These are phyloP conservation scores for Fusarium albidum DNA, from an alignment of 2,329 filamentous ascomycete species.

Conservation along the genomic window DNA sequence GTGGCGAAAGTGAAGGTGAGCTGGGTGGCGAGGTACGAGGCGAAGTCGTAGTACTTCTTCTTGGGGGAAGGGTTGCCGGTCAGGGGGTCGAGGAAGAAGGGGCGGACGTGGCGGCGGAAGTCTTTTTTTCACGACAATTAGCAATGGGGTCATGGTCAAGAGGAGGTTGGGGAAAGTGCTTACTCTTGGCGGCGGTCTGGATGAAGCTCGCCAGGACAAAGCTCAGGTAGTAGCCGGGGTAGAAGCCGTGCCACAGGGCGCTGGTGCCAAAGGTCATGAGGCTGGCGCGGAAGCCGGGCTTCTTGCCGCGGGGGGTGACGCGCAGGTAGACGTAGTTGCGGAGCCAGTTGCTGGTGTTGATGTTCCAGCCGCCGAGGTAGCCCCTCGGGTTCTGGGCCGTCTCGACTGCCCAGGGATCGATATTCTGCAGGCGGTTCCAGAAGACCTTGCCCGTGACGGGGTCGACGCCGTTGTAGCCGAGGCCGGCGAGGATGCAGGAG, in stretches of 20 bases:
- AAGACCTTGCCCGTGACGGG: constrained; percentile 82
- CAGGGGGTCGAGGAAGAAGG: constrained; percentile 87
- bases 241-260: constrained; percentile 98
- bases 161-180: constrained; percentile 45
- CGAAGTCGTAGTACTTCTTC: constrained; percentile 88
- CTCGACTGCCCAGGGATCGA: constrained; percentile 86
- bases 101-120: constrained; percentile 86
- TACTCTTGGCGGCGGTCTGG: constrained; percentile 94
- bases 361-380: constrained; percentile 95
- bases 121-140: constrained; percentile 69
- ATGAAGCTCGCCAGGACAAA: constrained; percentile 91
- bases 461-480: constrained; percentile 95
- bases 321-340: constrained; percentile 95
- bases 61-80: constrained; percentile 71
- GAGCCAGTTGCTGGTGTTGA: constrained; percentile 97
- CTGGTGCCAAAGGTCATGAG: constrained; percentile 94
- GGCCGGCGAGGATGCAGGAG: constrained; percentile 89
- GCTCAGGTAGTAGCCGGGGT: constrained; percentile 92
- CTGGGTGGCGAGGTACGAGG: constrained; percentile 80
- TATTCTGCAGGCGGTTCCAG: constrained; percentile 90
- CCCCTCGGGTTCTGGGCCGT: constrained; percentile 91
- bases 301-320: constrained; percentile 93
- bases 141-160: background rate
- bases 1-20: constrained; percentile 83
- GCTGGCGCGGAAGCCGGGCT: constrained; percentile 94